Evolutionary conservation across 306 rosid genomes (phyloP).

Genomic region (Vigna radiata): DNA sequence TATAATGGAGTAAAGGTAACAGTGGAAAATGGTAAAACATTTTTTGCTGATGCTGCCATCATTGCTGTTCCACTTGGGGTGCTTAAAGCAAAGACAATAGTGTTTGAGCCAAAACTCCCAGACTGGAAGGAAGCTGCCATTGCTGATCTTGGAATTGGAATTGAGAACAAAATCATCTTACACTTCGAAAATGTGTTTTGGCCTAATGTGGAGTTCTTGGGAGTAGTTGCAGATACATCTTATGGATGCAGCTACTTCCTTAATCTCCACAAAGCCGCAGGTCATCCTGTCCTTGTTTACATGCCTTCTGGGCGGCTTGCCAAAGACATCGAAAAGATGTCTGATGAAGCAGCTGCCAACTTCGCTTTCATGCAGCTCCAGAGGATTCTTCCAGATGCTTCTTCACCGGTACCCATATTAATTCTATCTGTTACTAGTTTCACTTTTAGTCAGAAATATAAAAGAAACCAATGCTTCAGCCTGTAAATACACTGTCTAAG

Average conservation of each 20-base stretch:
- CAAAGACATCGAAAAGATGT: conserved; percentile 93
- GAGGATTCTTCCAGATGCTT: conserved; percentile 93
- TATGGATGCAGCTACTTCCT: conserved; percentile 97
- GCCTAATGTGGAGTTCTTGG: conserved; percentile 98
- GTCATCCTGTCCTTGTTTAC: conserved; percentile 90
- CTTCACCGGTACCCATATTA: conserved; percentile 69
- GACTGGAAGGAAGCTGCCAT: conserved; percentile 98
- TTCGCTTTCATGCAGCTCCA: conserved; percentile 82
- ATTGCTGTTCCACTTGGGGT: conserved; percentile 94
- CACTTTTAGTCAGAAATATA: background rate
- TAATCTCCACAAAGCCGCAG: conserved; percentile 97
- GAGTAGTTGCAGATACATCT: conserved; percentile 95
- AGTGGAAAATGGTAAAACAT: conserved; percentile 72
- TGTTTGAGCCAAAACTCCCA: conserved; percentile 92
- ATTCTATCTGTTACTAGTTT: background rate
- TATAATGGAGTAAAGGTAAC: conserved; percentile 85
- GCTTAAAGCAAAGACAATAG: conserved; percentile 73
- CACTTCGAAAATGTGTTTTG: conserved; percentile 94
- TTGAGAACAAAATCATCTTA: conserved; percentile 86
- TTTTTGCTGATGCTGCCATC: conserved; percentile 88
- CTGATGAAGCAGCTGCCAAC: conserved; percentile 96
- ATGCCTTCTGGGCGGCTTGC: conserved; percentile 99
- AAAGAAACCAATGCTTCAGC: background rate
- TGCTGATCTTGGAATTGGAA: conserved; percentile 87
- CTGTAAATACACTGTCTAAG: background rate